Base-by-base conservation (phyloP, 345 rosid species). In the Mallotus nudiflorus region DNA sequence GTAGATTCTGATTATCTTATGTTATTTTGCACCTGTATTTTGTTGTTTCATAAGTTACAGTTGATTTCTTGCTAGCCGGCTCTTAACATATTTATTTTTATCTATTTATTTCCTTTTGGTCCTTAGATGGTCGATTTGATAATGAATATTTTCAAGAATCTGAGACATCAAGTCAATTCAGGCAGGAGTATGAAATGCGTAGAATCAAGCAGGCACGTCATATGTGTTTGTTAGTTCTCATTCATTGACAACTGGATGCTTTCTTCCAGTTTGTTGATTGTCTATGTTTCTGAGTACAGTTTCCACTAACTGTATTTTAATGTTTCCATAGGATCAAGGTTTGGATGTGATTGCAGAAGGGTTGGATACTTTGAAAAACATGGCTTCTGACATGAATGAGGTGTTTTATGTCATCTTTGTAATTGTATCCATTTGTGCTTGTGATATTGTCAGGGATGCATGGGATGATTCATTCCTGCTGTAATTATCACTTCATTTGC, bases 381-480 rank as follows among this genome's bases (percentile, higher is more conserved):
- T 95, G 99, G 99, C 98, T 3, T 82, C 79, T 76, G 97, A 92
- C 82, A 92, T 95, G 97, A 95, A 95, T 54, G 99, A 95, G 97
- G 99, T 88, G 68, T 10, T 42, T 18, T 19, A 14, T 65, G 58
- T 3, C 2, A 14, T 16, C 25, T 48, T 24, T 0, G 10, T 24
- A 12, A 24, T 28, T 8, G 28, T 3, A 40, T 22, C 51, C 37
- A 29, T 42, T n/a, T 11, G 39, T 59, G 53, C 19, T 27, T 51
- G 29, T 62, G 28, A 45, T 70, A 40, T 37, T 35, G 50, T 15
- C 24, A 46, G 48, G 49, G 59, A 54, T 69, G 20, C 57, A 48
- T 20, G 40, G 0, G 53, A 4, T 27, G 19, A 6, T 8, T 65
- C 65, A 72, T 48, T 69, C 66, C 22, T 54, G 64, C 0, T 25